Conservation (phyloP, 345 rosid species). For the Camelina hispida region DNA sequence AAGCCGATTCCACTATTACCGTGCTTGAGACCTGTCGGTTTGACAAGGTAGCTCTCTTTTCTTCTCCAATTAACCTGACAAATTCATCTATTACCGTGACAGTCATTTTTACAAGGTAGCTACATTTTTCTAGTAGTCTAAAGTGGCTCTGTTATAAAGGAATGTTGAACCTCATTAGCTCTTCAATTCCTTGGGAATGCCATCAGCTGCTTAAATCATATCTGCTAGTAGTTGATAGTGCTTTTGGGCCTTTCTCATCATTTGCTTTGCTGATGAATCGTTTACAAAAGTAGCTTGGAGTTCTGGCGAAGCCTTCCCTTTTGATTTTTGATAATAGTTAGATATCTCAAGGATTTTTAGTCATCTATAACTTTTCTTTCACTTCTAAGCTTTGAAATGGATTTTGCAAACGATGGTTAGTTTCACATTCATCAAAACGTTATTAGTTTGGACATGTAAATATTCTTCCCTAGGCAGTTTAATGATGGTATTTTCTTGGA, state of each 20-base stretch:
- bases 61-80: conserved; percentile 11
- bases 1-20: conserved; percentile 65
- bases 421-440: conserved; percentile 10
- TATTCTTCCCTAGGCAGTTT: conserved; percentile 28
- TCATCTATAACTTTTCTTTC: conserved; percentile 6
- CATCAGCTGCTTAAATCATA: conserved; percentile 17
- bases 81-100: conserved; percentile 3
- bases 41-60: conserved; percentile 73
- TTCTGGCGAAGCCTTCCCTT: background rate
- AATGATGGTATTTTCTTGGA: conserved; percentile 34
- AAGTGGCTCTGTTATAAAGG: conserved; percentile 20
- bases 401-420: background rate
- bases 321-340: conserved; percentile 4
- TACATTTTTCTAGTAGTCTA: conserved; percentile 4
- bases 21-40: conserved; percentile 85
- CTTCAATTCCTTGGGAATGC: conserved; percentile 6
- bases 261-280: conserved; percentile 8
- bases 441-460: conserved; percentile 1
- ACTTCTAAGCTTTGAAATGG: conserved; percentile 8
- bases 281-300: background rate
- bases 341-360: conserved; percentile 19
- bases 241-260: conserved; percentile 19
- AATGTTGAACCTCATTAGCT: conserved; percentile 20
- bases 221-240: conserved; percentile 18
- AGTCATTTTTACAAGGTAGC: background rate